Evolutionary conservation across 257 asterid species (phyloP).

Genomic region (Thymus mandschuricus): DNA sequence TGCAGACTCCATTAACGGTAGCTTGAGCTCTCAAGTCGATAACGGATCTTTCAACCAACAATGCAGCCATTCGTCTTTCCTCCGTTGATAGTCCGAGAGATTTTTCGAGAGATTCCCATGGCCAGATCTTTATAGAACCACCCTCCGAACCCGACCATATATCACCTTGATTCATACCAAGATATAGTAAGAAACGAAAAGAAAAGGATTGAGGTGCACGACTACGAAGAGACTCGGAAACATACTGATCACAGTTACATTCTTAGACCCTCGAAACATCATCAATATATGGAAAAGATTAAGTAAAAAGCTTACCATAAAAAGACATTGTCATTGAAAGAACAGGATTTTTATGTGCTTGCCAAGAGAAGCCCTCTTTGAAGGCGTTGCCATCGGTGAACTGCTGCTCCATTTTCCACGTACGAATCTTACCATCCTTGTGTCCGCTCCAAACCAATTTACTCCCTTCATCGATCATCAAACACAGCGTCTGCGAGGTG

Average conservation of each 20-base stretch:
- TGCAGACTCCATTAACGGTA: slow-evolving; percentile 83
- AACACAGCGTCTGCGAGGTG: slow-evolving; percentile 58
- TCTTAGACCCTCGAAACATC: no score
- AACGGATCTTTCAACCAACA: slow-evolving; percentile 73
- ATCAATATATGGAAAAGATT: background rate
- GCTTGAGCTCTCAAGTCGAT: slow-evolving; percentile 80
- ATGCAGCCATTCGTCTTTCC: slow-evolving; percentile 84
- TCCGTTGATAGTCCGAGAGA: slow-evolving; percentile 69
- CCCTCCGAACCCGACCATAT: slow-evolving; percentile 88
- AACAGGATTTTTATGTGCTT: slow-evolving; percentile 81
- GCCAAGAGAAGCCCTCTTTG: slow-evolving; percentile 94
- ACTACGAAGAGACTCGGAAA: background rate
- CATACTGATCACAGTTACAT: slow-evolving; percentile 16
- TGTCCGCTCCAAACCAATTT: slow-evolving; percentile 93
- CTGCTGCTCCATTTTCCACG: slow-evolving; percentile 80
- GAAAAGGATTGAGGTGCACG: background rate
- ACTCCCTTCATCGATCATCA: slow-evolving; percentile 73
- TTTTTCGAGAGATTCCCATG: slow-evolving; percentile 78
- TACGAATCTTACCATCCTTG: slow-evolving; percentile 79
- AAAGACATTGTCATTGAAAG: slow-evolving; percentile 69
- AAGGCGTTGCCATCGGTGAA: slow-evolving; percentile 51
- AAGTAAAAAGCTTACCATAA: slow-evolving; percentile 52
- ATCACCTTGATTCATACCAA: slow-evolving; percentile 60
- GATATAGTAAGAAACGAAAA: slow-evolving; percentile 10
- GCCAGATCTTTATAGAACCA: slow-evolving; percentile 78